phyloP scores from a whole-genome alignment of 495 filamentous ascomycete genomes.

The Rusavskia elegans region DNA sequence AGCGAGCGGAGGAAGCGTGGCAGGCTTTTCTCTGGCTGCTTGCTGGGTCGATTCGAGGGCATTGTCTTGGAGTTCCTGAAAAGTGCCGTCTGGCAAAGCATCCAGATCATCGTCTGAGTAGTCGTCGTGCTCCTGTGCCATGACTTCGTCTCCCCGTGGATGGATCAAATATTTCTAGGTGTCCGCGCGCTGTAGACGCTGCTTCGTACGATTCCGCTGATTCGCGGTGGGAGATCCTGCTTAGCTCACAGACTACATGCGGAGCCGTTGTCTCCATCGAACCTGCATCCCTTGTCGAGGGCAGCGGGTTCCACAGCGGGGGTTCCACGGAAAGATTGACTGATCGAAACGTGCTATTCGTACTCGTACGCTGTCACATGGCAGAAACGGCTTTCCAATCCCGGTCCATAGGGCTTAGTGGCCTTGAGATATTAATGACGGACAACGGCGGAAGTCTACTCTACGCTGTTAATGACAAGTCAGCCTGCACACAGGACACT shows the following conservation, averaged over 20 bases:
- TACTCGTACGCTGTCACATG: neutral
- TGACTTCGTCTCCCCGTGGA: no score
- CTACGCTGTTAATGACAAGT: neutral
- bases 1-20: neutral
- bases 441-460: neutral
- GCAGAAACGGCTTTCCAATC: neutral
- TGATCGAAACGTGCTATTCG: no score
- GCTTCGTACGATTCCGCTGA: no score
- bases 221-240: no score
- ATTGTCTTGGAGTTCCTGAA: constrained; percentile 38
- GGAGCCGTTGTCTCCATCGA: no score
- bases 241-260: no score
- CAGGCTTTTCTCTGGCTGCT: neutral
- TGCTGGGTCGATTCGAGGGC: constrained; percentile 36
- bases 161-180: no score
- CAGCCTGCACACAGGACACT: neutral
- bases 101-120: constrained; percentile 52
- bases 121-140: constrained; percentile 35
- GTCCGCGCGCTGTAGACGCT: no score
- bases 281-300: no score
- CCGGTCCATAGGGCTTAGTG: neutral
- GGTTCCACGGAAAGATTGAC: no score
- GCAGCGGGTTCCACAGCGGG: no score
- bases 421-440: neutral
- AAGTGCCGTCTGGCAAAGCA: constrained; percentile 33